phyloP scores from a whole-genome alignment of 164 flowering plant species.

The Amborella trichopoda region DNA sequence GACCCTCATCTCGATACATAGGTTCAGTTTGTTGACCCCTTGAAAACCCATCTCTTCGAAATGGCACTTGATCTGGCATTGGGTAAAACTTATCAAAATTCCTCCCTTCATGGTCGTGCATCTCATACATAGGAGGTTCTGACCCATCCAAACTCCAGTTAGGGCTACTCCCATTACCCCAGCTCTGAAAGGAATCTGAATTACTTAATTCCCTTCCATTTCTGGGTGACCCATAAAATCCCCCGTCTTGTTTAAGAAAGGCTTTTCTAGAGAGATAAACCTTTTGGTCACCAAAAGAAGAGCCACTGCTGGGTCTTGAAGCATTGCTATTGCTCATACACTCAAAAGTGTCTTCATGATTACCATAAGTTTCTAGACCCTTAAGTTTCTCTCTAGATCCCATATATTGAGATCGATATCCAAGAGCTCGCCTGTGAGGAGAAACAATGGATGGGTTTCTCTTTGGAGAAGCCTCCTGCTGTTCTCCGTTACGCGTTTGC shows the following conservation, averaged over 20 bases:
- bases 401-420: neutral
- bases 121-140: no score
- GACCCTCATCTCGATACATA: no score
- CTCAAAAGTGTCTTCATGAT: conserved; percentile 11
- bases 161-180: no score
- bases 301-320: conserved; percentile 52
- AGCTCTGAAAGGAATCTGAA: neutral
- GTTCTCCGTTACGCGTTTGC: no score
- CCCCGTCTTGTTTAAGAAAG: neutral
- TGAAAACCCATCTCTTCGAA: no score
- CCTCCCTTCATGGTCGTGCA: neutral
- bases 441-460: no score
- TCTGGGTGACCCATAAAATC: neutral
- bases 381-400: conserved; percentile 3
- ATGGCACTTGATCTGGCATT: no score
- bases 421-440: neutral
- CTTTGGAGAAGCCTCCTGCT: no score
- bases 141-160: no score
- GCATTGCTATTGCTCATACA: conserved; percentile 24
- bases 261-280: conserved; percentile 8
- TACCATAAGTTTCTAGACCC: conserved; percentile 15
- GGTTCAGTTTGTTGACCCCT: no score
- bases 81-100: neutral
- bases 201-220: neutral
- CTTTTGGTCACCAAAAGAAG: conserved; percentile 25